phyloP scores from a whole-genome alignment of 768 basidiomycete genomes.

The Daedaleopsis sinensis region DNA sequence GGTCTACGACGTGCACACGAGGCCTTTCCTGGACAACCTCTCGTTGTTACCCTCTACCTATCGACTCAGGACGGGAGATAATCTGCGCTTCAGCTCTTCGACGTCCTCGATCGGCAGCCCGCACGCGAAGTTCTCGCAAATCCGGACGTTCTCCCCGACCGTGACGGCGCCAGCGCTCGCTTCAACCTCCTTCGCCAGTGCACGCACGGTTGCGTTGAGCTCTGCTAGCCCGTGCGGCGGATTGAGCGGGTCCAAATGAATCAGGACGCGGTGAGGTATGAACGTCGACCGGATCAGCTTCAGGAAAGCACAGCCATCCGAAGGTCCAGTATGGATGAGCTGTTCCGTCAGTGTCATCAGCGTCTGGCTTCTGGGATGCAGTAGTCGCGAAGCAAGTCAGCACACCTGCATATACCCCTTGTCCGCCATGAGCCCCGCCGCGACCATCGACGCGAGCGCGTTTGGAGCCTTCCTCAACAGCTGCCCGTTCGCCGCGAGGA shows the following conservation, averaged over 20 bases:
- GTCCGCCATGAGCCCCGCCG: conserved; percentile 19
- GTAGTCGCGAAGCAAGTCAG: background rate
- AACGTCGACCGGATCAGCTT: conserved; percentile 16
- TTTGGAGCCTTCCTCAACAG: conserved; percentile 23
- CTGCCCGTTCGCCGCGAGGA: conserved; percentile 26
- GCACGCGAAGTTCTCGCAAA: conserved; percentile 31
- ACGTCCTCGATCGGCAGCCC: conserved; percentile 26
- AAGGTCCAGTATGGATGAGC: conserved; percentile 20
- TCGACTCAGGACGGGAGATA: background rate
- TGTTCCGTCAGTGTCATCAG: conserved; percentile 2
- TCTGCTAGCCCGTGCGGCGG: conserved; percentile 25
- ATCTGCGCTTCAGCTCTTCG: conserved; percentile 21
- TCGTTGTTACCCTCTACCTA: too few relatives aligned
- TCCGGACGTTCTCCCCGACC: conserved; percentile 21
- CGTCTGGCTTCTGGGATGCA: background rate
- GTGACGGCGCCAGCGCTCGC: background rate
- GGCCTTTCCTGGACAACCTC: too few relatives aligned
- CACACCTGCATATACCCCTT: conserved; percentile 27
- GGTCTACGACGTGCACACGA: too few relatives aligned
- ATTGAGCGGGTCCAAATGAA: conserved; percentile 23
- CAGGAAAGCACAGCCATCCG: conserved; percentile 14
- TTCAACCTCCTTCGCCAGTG: conserved; percentile 15
- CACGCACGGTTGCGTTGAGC: conserved; percentile 23
- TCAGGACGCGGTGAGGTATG: conserved; percentile 29
- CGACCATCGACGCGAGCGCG: conserved; percentile 27